Conservation (phyloP, 768 basidiomycete species). For the Tephrocybe sp. region DNA sequence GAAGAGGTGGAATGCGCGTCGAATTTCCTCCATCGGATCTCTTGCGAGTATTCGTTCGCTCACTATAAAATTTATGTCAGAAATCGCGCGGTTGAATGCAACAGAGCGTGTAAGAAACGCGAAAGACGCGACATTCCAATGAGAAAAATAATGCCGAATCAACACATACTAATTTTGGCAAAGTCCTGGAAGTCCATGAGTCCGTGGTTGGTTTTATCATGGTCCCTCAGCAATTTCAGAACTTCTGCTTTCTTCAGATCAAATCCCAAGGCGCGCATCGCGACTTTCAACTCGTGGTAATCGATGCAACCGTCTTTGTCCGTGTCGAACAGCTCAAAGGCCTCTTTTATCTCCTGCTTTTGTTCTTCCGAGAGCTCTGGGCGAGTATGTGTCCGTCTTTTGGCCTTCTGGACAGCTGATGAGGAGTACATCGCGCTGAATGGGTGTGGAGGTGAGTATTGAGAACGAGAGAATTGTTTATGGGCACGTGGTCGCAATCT, state of each 20-base stretch:
- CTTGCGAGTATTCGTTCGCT: constrained; percentile 89
- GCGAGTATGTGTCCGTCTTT: constrained; percentile 66
- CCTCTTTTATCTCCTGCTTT: constrained; percentile 96
- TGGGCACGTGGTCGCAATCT: constrained; percentile 7
- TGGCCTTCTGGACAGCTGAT: constrained; percentile 71
- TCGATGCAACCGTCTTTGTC: constrained; percentile 96
- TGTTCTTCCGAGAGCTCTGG: constrained; percentile 87
- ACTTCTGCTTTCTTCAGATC: constrained; percentile 99
- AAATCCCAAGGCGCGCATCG: constrained; percentile 96
- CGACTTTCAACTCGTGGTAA: constrained; percentile 99
- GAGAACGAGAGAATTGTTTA: constrained; percentile 10
- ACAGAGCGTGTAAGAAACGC: background rate
- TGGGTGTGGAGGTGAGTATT: constrained; percentile 1
- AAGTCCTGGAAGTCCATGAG: constrained; percentile 95
- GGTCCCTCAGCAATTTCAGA: constrained; percentile 87
- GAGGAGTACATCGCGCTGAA: constrained; percentile 52
- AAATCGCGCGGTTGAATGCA: constrained; percentile 10
- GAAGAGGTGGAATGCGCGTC: constrained; percentile 93
- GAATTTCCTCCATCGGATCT: constrained; percentile 95
- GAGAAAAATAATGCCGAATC: background rate
- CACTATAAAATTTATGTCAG: constrained; percentile 52
- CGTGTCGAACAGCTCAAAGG: constrained; percentile 98
- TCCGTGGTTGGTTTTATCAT: constrained; percentile 78
- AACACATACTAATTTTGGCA: constrained; percentile 76
- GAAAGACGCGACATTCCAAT: background rate